Percentiles rank a stretch among this genome's conserved stretches.
phyloP scores from a whole-genome alignment of 2,329 filamentous ascomycete genomes.

The Talaromyces sp. region DNA sequence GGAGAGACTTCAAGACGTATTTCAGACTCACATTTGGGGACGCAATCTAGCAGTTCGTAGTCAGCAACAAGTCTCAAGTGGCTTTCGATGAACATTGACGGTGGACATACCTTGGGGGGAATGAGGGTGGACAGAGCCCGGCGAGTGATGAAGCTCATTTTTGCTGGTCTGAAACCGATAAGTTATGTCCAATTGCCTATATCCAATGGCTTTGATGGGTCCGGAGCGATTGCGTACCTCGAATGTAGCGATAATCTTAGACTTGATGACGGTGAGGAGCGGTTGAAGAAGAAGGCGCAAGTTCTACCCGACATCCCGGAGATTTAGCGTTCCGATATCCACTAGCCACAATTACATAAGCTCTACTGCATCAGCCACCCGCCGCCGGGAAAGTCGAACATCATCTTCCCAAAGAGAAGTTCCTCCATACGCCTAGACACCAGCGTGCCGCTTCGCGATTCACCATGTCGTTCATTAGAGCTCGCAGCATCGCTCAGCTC shows the following conservation, averaged over 20 bases:
- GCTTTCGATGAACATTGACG: not conserved
- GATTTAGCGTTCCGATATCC: conserved; percentile 12
- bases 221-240: conserved; percentile 4
- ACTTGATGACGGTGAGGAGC: conserved; percentile 20
- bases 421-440: conserved; percentile 19
- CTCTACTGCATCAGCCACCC: conserved; percentile 14
- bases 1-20: conserved; percentile 2
- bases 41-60: conserved; percentile 30
- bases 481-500: conserved; percentile 40
- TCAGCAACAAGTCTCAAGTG: conserved; percentile 36
- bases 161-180: conserved; percentile 43
- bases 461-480: conserved; percentile 65
- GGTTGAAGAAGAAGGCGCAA: conserved; percentile 31
- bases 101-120: conserved; percentile 79
- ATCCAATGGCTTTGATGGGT: conserved; percentile 13
- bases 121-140: conserved; percentile 97
- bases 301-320: conserved; percentile 22
- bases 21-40: conserved; percentile 38
- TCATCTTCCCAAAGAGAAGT: conserved; percentile 13
- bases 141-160: conserved; percentile 89
- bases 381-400: conserved; percentile 15
- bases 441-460: conserved; percentile 7
- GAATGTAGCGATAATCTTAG: conserved; percentile 7
- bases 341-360: conserved; percentile 19
- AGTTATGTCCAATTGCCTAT: not conserved